Base-by-base conservation (phyloP, 164 flowering plant genomes). In the Kingdonia uniflora region DNA sequence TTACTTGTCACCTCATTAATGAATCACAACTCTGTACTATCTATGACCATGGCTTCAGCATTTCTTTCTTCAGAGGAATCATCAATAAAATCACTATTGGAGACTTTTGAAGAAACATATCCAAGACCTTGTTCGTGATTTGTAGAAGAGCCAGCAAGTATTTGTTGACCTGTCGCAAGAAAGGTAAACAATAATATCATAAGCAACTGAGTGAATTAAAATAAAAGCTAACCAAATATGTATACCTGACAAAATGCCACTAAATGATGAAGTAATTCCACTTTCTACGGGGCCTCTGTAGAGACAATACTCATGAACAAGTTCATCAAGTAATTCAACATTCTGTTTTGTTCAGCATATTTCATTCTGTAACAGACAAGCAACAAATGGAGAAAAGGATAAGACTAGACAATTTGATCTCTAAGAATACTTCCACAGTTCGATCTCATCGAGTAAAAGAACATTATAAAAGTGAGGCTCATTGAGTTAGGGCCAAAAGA, bases 271-370 rank as follows among this genome's bases (percentile, higher is more conserved):
- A 42, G 67, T 37, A 50, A 62, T 24, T 26, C 65, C 65, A 62
- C 79, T 65, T 56, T 89, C 88, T 60, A 94, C 90, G 29, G 89
- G 82, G 33, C 97, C 99, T 71, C 96, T 81, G 47, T 94, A 94
- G 59, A 94, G 66, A 68, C 99, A 89, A 59, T 87, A 94, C 61
- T 94, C 99, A 37, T 64, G 89, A 55, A 94, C 90, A 68, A 94
- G 95, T 65, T 83, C 87, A 71, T 94, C 99, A 65, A 89, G 84
- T 64, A 78, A 20, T 17, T 84, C 49, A 37, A 73, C 70, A 78
- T 94, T 82, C 72, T 89, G 62, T 59, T 63, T 75, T 80, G 79
- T 87, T 55, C 95, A 83, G 72, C 97, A 85, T 49, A 94, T 51
- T 53, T 94, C 97, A 72, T 83, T 89, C 99, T 94, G 89, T 51